Base-by-base conservation (phyloP, 2,329 filamentous ascomycete species). In the Diaporthe vaccinii region DNA sequence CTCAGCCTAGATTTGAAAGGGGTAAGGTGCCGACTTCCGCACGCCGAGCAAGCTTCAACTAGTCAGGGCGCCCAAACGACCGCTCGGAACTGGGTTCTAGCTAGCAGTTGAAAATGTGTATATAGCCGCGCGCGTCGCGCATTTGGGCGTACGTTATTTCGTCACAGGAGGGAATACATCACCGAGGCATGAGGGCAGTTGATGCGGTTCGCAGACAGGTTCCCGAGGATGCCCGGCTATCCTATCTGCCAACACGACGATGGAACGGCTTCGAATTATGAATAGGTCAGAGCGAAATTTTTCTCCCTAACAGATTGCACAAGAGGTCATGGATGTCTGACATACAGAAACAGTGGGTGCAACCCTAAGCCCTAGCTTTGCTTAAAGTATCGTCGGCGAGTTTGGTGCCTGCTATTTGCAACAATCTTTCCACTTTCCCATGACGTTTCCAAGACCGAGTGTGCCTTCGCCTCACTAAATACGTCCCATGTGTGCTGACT, bases 21-120 rank as follows among this genome's bases (percentile, higher is more conserved):
- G 65, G 65, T 17, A 68, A 68, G 65, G 46, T 39, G 46, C 65
- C 46, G 65, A 53, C 65, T 28, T 36, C 62, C 65, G 31, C 46
- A 4, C 31, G 7, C 46, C 22, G 22, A 53, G 65, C 65, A 53
- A 53, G 46, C 65, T 68, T 68, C 46, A 20, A 20, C 46, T 68
- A 68, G 65, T 22, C 46, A 12, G 15, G 7, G 14, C 9, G 46
- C 65, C 62, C 31, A 51, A 39, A 68, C 62, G 22, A 22, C 62
- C 65, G 46, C 34, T 53, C 22, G 22, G 6, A 34, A 53, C 39
- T 51, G 28, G 14, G 22, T 68, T 68, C 31, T 51, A 8, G 46
- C 28, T 51, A 68, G 3, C 8, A 9, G 28, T 4, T 17, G 20
- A 0, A 8, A 53, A 28, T 6, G 22, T 9, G 20, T 36, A 34